phyloP scores from a whole-genome alignment of 1,284 basidiomycete species.

The Clitocybe nebularis region DNA sequence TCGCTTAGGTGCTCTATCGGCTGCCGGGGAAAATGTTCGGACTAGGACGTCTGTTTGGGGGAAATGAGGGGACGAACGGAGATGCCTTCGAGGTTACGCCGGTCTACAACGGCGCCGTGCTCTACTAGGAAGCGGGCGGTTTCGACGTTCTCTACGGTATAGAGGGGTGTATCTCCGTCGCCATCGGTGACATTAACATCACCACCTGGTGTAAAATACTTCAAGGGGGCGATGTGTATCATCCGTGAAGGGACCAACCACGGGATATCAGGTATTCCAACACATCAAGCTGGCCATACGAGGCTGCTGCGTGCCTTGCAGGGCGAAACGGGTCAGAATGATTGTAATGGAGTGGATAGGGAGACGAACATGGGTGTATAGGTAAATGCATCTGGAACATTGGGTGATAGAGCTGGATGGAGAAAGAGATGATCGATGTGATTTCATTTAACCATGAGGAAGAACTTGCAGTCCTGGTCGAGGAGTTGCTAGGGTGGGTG shows the following conservation, averaged over 20 bases:
- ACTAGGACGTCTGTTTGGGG: conserved; percentile 2
- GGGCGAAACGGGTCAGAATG: conserved; percentile 12
- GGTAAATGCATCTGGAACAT: conserved; percentile 71
- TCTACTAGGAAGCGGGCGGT: conserved; percentile 79
- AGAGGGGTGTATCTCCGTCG: conserved; percentile 90
- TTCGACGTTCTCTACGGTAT: conserved; percentile 80
- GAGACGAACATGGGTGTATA: conserved; percentile 80
- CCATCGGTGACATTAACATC: conserved; percentile 83
- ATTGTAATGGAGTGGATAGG: conserved; percentile 13
- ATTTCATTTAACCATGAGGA: conserved; percentile 15
- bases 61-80: conserved; percentile 50
- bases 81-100: conserved; percentile 67
- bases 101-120: conserved; percentile 69
- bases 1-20: conserved; percentile 72
- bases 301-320: conserved; percentile 84
- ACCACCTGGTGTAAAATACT: conserved; percentile 50
- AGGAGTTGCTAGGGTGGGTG: conserved; percentile 46
- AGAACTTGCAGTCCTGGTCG: conserved; percentile 47
- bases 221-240: conserved; percentile 10
- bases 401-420: conserved; percentile 65
- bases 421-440: conserved; percentile 26
- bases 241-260: conserved; percentile 36
- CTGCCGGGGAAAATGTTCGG: conserved; percentile 36
- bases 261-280: conserved; percentile 75
- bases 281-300: conserved; percentile 78